A percentile compares a stretch with the other conserved stretches of the same genome.
Conservation (phyloP, 768 basidiomycete species). For the Leucocoprinus sp. region DNA sequence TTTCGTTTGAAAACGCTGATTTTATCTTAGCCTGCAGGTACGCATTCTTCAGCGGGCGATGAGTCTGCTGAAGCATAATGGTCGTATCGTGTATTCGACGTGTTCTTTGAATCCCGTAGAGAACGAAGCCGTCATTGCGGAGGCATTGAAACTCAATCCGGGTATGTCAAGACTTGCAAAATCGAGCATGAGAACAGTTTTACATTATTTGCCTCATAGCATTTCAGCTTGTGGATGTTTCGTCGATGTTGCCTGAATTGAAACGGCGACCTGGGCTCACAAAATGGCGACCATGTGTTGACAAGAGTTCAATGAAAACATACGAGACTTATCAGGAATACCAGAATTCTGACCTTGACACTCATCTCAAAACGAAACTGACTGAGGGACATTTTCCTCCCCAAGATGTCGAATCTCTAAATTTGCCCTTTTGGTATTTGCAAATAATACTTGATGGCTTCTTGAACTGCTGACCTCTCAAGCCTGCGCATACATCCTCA, state of each 20-base stretch:
- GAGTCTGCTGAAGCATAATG: slow-evolving; percentile 75
- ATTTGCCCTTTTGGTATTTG: slow-evolving; percentile 67
- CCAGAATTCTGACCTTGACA: slow-evolving; percentile 39
- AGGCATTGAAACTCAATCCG: slow-evolving; percentile 63
- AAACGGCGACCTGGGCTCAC: slow-evolving; percentile 68
- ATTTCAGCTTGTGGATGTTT: slow-evolving; percentile 75
- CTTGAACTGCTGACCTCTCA: not conserved
- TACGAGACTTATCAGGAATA: slow-evolving; percentile 59
- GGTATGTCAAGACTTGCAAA: slow-evolving; percentile 33
- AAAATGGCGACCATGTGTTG: slow-evolving; percentile 69
- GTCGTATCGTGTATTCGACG: slow-evolving; percentile 94
- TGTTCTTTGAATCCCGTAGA: slow-evolving; percentile 96
- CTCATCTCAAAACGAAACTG: slow-evolving; percentile 51
- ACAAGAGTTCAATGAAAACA: slow-evolving; percentile 39
- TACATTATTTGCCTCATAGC: slow-evolving; percentile 27
- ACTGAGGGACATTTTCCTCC: slow-evolving; percentile 77
- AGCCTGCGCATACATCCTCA: slow-evolving; percentile 93
- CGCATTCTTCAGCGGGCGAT: slow-evolving; percentile 91
- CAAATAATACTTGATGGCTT: not conserved
- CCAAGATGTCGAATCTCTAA: slow-evolving; percentile 45
- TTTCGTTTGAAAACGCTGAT: not conserved
- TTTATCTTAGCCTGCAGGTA: slow-evolving; percentile 63
- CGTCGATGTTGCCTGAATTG: slow-evolving; percentile 62
- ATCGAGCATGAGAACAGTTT: not conserved
- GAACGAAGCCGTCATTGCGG: slow-evolving; percentile 92